Evolutionary conservation across 306 rosid genomes (phyloP), one percentile per base, ranked within the genome.

Genomic region (Ochetophila trinervis): DNA sequence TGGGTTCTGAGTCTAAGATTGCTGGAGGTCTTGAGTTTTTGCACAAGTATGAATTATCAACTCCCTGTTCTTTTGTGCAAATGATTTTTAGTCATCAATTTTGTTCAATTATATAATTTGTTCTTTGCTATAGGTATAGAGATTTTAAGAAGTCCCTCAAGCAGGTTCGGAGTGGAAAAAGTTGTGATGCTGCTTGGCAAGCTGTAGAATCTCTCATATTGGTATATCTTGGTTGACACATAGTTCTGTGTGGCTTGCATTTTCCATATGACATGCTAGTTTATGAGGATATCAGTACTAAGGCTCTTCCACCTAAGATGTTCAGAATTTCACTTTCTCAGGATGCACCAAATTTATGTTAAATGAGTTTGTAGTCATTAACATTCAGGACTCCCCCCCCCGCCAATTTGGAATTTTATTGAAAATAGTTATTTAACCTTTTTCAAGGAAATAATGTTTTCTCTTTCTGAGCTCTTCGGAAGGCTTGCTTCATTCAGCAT

Each of bases 11-110:
- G 73, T 85, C 98, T 32, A 92, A 79, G 69, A 80, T 86, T 68
- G 88, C 93, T 4, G 98, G 96, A 21, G 98, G 96, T 58, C 95
- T 92, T 27, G 95, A 89, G 63, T 89, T 92, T 82, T 70, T 92
- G 75, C 89, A 83, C 93, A 92, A 84, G 98, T 92, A 92, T 45
- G 87, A 27, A 16, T 52, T 15, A 44, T 53, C 67, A 52, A 40
- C 59, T 19, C 53, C 50, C 48, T 35, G 57, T 61, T 71, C 61
- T 59, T 45, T 24, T n/a, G 12, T 58, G 63, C 53, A 12, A 15
- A 21, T 47, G 2, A 18, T 9, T 18, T 23, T 35, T 53, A 49
- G 8, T 51, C 63, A 50, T 42, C 68, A 51, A 13, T 55, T 64
- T 74, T 66, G 18, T 14, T 63, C 50, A 47, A 16, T 62, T 57